A percentile compares a stretch with the other conserved stretches of the same genome.
Conservation (phyloP, 2,329 filamentous ascomycete genomes). For the Sordariomycetes sp. region DNA sequence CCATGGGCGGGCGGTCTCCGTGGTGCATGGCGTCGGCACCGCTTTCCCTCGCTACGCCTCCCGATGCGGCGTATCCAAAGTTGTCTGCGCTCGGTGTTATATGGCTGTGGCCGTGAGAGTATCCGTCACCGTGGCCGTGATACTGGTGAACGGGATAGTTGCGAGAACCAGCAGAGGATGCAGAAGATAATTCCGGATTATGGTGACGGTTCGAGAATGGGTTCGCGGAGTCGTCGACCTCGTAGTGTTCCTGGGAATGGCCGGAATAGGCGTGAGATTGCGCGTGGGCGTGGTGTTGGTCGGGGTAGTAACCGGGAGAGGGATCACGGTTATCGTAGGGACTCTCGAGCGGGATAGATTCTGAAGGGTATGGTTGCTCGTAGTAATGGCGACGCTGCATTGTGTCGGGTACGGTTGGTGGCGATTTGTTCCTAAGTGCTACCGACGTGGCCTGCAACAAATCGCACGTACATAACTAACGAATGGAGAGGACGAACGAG, state of each 20-base stretch:
- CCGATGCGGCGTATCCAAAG: conserved; percentile 45
- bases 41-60: conserved; percentile 53
- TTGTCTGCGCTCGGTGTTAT: conserved; percentile 55
- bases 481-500: neutral
- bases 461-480: neutral
- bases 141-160: neutral
- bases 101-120: conserved; percentile 18
- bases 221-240: neutral
- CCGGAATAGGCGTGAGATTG: conserved; percentile 7
- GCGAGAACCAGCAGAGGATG: conserved; percentile 3
- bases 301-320: conserved; percentile 4
- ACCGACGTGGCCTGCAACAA: neutral
- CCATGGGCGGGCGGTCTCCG: conserved; percentile 1
- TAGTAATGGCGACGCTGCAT: conserved; percentile 10
- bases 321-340: conserved; percentile 4
- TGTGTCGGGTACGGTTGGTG: conserved; percentile 3
- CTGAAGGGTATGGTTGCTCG: conserved; percentile 5
- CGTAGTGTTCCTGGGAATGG: conserved; percentile 3
- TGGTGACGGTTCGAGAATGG: conserved; percentile 3
- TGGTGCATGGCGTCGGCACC: conserved; percentile 47
- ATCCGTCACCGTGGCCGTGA: conserved; percentile 14
- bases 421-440: conserved; percentile 4
- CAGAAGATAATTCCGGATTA: conserved; percentile 5
- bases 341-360: conserved; percentile 4
- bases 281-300: neutral